Evolutionary conservation across 106 monocot genomes (phyloP).

Genomic region (Dioscorea zingiberensis): DNA sequence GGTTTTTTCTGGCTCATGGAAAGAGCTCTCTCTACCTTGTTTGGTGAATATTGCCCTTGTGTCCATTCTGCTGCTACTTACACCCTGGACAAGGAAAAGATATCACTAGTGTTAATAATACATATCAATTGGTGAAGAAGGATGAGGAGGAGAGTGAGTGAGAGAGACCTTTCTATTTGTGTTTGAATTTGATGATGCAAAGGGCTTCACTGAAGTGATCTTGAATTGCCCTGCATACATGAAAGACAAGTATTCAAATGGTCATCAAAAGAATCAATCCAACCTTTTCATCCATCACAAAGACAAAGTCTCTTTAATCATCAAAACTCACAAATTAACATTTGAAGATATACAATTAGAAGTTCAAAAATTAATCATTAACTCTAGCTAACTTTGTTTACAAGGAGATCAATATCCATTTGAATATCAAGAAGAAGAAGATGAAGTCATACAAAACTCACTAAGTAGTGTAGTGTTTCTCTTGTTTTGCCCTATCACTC

Average conservation of each 20-base stretch:
- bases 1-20: too few species aligned
- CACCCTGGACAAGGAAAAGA: conserved; percentile 1
- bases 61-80: not conserved
- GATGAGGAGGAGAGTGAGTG: not conserved
- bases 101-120: not conserved
- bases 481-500: not conserved
- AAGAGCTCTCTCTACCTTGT: not conserved
- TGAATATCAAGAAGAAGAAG: not conserved
- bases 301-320: not conserved
- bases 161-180: not conserved
- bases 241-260: not conserved
- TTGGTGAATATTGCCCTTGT: not conserved
- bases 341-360: too few species aligned
- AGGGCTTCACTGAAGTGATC: not conserved
- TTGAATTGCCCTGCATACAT: not conserved
- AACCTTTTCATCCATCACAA: not conserved
- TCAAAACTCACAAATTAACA: not conserved
- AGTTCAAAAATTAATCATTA: not conserved
- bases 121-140: not conserved
- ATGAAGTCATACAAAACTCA: not conserved
- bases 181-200: conserved; percentile 1
- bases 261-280: not conserved
- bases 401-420: too few species aligned
- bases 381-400: too few species aligned
- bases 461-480: not conserved